Conservation (phyloP, 2,329 filamentous ascomycete genomes). For the Alternaria angustiovoidea region DNA sequence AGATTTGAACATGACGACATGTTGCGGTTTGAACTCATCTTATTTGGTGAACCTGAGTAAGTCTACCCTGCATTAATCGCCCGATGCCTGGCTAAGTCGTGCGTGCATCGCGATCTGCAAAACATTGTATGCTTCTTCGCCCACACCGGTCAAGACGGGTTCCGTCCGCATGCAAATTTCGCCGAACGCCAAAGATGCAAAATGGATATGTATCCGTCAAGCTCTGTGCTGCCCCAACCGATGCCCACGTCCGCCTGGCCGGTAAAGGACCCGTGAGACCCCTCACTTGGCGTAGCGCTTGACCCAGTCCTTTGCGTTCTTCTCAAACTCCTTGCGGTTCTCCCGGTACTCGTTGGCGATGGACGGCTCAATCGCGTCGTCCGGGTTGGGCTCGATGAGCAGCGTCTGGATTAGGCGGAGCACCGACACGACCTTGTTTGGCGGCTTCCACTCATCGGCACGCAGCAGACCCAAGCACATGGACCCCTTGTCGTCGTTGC, state of each 20-base stretch:
- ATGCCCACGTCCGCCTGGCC: constrained; percentile 7
- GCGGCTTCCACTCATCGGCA: constrained; percentile 90
- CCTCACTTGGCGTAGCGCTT: constrained; percentile 70
- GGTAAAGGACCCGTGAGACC: constrained; percentile 4
- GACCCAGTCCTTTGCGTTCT: constrained; percentile 77
- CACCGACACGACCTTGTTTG: constrained; percentile 76
- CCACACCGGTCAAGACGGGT: constrained; percentile 15
- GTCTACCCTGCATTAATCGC: constrained; percentile 18
- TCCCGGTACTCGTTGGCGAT: constrained; percentile 86
- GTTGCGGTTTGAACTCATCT: constrained; percentile 20
- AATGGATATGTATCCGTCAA: constrained; percentile 13
- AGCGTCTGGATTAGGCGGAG: constrained; percentile 79
- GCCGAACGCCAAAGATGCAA: constrained; percentile 47
- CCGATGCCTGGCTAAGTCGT: constrained; percentile 8
- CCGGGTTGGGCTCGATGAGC: constrained; percentile 81
- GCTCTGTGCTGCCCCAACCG: constrained; percentile 5
- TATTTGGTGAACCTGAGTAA: constrained; percentile 17
- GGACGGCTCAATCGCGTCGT: constrained; percentile 85
- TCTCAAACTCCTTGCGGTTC: constrained; percentile 73
- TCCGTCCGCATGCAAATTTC: constrained; percentile 33
- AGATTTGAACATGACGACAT: constrained; percentile 34
- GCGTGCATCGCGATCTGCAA: constrained; percentile 16
- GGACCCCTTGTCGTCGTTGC: constrained; percentile 82
- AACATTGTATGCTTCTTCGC: constrained; percentile 22
- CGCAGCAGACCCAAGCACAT: constrained; percentile 89